Evolutionary conservation across 768 basidiomycete species (phyloP), one percentile per base, ranked within the genome.

Genomic region (Trametes cubensis): DNA sequence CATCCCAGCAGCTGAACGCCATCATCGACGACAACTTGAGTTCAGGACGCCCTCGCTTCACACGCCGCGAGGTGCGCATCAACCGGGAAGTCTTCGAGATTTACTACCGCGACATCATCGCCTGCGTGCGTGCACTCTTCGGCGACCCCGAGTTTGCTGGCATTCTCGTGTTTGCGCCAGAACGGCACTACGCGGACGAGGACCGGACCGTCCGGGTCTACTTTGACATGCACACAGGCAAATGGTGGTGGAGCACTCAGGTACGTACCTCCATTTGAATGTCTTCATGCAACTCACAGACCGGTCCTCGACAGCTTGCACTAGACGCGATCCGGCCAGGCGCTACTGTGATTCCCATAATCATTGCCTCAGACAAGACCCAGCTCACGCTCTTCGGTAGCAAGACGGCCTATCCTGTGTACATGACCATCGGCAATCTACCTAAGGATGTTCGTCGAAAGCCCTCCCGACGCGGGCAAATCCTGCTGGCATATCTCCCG

Each of bases 161-260:
- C 0, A 55, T 73, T 28, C 69, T 80, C 0, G 61, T 70, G 1
- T 70, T 76, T 52, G 58, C 59, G 1, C 80, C 78, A 0, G 79
- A 79, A 52, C 62, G 66, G 3, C 79, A 80, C 51, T 81, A 73
- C 58, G 28, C 61, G 0, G 76, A 78, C 59, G 56, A 21, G 0
- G 70, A 72, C 11, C 34, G 68, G 10, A 71, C 46, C 0, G 42
- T 62, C 1, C 64, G 73, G 0, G 18, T 80, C 1, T 81, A 72
- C 60, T 63, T 67, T 62, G 80, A 83, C 40, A 76, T 82, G 74
- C 72, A 81, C 45, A 82, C 80, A 0, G 79, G 78, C 0, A 73
- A 75, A 46, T 83, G 82, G 82, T 82, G 81, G 82, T 82, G 81
- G 80, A 47, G 47, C 5, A 77, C 73, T 0, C 82, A 83, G 72